These are phyloP conservation scores for Lactarius akahatsu DNA, from an alignment of 768 basidiomycete genomes.

Conservation along the genomic window DNA sequence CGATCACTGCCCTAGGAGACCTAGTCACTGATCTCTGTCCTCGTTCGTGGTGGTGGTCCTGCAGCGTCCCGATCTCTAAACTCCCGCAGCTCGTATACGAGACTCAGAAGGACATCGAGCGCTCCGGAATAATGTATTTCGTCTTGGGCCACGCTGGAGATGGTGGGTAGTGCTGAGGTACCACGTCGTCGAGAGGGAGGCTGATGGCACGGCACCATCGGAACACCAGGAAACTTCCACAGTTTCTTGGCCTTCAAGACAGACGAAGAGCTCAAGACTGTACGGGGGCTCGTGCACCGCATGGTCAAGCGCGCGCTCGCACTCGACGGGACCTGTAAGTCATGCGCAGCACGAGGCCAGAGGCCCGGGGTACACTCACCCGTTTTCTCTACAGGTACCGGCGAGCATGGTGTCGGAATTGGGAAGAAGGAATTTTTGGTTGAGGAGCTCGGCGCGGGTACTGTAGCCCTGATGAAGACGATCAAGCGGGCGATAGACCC, in stretches of 20 bases:
- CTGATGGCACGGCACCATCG: neutral
- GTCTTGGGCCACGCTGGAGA: conserved; percentile 81
- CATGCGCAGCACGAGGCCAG: neutral
- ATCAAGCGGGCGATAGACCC: conserved; percentile 79
- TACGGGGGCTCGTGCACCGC: conserved; percentile 46
- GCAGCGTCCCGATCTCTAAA: conserved; percentile 29
- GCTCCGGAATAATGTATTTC: conserved; percentile 54
- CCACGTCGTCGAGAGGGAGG: neutral
- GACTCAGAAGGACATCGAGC: conserved; percentile 67
- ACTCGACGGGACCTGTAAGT: conserved; percentile 68
- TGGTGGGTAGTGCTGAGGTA: conserved; percentile 41
- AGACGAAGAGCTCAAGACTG: conserved; percentile 17
- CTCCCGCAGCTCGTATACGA: conserved; percentile 64
- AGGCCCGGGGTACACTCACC: neutral
- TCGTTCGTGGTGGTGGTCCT: too few species aligned
- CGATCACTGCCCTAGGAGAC: too few species aligned
- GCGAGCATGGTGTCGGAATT: conserved; percentile 81
- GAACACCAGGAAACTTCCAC: conserved; percentile 44
- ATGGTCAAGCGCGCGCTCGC: conserved; percentile 68
- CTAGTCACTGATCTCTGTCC: too few species aligned
- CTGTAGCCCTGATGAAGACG: conserved; percentile 79
- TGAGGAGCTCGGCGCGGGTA: conserved; percentile 78
- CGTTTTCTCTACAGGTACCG: conserved; percentile 46
- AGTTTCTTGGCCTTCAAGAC: conserved; percentile 37
- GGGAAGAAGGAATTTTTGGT: conserved; percentile 71